Percentiles rank a stretch among this genome's conserved stretches.
Evolutionary conservation across 1,139 yeast species (phyloP).

Genomic region (Diutina neorugosa): DNA sequence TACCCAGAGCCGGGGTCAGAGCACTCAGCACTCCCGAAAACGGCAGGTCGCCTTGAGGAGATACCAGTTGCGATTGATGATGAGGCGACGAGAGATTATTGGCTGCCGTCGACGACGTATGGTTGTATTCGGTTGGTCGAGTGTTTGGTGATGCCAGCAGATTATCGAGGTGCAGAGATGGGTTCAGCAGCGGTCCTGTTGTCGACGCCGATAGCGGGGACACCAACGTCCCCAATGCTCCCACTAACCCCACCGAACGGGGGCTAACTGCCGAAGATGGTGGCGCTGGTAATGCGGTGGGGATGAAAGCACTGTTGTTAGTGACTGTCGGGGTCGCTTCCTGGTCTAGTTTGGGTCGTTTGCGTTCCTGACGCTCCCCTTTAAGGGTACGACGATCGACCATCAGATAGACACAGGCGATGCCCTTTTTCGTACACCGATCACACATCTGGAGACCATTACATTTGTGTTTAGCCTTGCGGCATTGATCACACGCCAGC

Average conservation of each 20-base stretch:
- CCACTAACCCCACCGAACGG: background rate
- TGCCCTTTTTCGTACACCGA: background rate
- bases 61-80: background rate
- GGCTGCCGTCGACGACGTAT: background rate
- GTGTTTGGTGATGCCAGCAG: background rate
- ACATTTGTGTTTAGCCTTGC: conserved; percentile 1
- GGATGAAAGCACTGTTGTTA: background rate
- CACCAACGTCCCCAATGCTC: background rate
- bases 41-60: background rate
- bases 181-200: background rate
- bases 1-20: background rate
- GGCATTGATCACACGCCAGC: conserved; percentile 3
- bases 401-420: conserved; percentile 1
- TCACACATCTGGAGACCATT: background rate
- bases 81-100: background rate
- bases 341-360: background rate
- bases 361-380: conserved; percentile 3
- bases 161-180: background rate
- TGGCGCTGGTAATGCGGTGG: background rate
- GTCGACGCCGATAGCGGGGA: background rate
- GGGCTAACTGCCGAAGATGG: background rate
- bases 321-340: background rate
- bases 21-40: background rate
- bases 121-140: background rate
- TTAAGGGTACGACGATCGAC: background rate